Conservation (phyloP, 2,329 filamentous ascomycete species). For the Chalaropsis ovoidea region DNA sequence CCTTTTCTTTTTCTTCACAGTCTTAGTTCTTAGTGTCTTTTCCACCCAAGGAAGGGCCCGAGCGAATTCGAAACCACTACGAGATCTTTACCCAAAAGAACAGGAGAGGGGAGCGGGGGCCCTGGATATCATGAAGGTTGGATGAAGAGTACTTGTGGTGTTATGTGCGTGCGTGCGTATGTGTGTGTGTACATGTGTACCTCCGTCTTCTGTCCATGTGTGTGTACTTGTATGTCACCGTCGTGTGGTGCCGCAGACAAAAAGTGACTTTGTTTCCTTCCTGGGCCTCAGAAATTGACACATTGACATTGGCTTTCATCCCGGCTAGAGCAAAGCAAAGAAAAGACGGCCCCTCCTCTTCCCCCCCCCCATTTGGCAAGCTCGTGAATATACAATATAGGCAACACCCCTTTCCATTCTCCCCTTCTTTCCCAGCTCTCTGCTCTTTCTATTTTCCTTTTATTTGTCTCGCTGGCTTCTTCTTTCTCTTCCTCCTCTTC, state of each 20-base stretch:
- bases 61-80: conserved; percentile 16
- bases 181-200: no score
- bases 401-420: background rate
- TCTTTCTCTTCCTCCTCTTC: background rate
- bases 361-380: background rate
- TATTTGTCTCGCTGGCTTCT: background rate
- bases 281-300: background rate
- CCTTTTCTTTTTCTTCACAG: background rate
- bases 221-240: no score
- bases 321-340: background rate
- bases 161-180: no score
- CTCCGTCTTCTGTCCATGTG: no score
- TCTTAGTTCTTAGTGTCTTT: background rate
- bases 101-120: background rate
- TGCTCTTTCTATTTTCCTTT: background rate
- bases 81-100: conserved; percentile 15
- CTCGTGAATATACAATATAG: conserved; percentile 8
- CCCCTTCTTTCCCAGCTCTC: background rate
- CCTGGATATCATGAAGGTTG: no score
- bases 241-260: no score
- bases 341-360: conserved; percentile 12
- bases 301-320: conserved; percentile 9
- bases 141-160: no score
- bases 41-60: conserved; percentile 4
- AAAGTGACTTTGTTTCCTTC: background rate